Evolutionary conservation across 1,139 yeast species (phyloP).

Genomic region (Casaregolazyma suthepensis): DNA sequence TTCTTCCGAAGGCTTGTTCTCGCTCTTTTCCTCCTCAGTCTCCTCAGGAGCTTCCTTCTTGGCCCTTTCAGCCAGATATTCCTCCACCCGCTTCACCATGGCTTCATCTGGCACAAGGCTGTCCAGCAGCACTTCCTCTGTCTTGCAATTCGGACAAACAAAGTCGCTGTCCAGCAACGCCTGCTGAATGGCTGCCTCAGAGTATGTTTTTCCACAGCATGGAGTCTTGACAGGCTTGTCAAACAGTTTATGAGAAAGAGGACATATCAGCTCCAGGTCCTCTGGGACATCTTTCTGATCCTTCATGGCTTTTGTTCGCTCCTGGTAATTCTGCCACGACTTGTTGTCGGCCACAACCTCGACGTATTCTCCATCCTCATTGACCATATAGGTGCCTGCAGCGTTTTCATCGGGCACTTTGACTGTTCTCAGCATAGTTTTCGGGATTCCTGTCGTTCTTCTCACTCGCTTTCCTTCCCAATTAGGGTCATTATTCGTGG

Average conservation of each 20-base stretch:
- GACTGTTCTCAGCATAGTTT: conserved; percentile 79
- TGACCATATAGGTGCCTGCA: conserved; percentile 75
- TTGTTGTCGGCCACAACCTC: conserved; percentile 90
- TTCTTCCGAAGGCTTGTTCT: background rate
- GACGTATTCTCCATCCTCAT: conserved; percentile 93
- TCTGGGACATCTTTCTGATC: conserved; percentile 42
- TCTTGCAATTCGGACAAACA: conserved; percentile 81
- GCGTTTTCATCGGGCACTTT: conserved; percentile 54
- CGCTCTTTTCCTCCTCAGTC: background rate
- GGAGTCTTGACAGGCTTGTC: conserved; percentile 79
- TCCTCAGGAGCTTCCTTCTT: conserved; percentile 19
- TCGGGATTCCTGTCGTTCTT: conserved; percentile 96
- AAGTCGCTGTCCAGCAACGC: conserved; percentile 75
- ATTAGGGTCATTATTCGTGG: conserved; percentile 85
- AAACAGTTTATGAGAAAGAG: conserved; percentile 55
- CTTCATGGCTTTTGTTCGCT: conserved; percentile 41
- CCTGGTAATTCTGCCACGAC: conserved; percentile 84
- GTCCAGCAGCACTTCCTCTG: conserved; percentile 70
- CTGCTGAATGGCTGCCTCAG: conserved; percentile 64
- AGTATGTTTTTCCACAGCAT: conserved; percentile 60
- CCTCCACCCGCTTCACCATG: conserved; percentile 47
- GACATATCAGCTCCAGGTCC: conserved; percentile 57
- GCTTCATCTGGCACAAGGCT: conserved; percentile 57
- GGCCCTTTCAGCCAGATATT: conserved; percentile 43
- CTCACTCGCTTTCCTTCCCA: conserved; percentile 89